Conservation (phyloP, 768 basidiomycete species). For the Fistulinella prunicolor region DNA sequence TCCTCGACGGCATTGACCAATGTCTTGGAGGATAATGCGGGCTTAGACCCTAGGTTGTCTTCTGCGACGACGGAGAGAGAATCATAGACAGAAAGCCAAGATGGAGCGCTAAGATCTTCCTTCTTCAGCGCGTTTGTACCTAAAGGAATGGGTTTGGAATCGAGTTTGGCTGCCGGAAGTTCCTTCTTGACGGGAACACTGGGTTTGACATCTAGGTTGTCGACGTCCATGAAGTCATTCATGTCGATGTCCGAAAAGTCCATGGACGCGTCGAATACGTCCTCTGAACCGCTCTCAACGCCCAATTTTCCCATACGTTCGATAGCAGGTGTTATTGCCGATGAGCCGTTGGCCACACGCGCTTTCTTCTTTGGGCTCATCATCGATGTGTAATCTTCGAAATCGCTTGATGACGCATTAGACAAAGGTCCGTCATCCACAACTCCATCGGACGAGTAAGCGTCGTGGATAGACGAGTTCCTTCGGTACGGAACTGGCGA, state of each 20-base stretch:
- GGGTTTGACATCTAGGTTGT: constrained; percentile 50
- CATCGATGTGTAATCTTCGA: constrained; percentile 47
- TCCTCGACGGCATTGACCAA: constrained; percentile 65
- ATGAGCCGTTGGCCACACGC: constrained; percentile 40
- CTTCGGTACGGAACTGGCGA: constrained; percentile 40
- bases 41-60: constrained; percentile 52
- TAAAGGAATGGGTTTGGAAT: constrained; percentile 15
- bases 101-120: constrained; percentile 46
- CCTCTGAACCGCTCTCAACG: constrained; percentile 50
- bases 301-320: constrained; percentile 58
- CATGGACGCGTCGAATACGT: constrained; percentile 47
- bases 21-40: constrained; percentile 36
- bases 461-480: constrained; percentile 29
- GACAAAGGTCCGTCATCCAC: constrained; percentile 24
- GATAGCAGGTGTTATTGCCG: constrained; percentile 50
- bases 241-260: constrained; percentile 57
- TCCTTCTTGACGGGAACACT: constrained; percentile 32
- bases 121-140: constrained; percentile 34
- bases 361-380: constrained; percentile 72
- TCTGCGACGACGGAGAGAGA: constrained; percentile 59
- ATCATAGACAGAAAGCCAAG: constrained; percentile 77
- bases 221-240: constrained; percentile 55
- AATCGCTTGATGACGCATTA: constrained; percentile 41
- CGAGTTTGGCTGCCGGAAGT: neutral
- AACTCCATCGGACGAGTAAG: constrained; percentile 37